phyloP scores from a whole-genome alignment of 192 early-diverging fungal genomes.

The Coemansia sp. region DNA sequence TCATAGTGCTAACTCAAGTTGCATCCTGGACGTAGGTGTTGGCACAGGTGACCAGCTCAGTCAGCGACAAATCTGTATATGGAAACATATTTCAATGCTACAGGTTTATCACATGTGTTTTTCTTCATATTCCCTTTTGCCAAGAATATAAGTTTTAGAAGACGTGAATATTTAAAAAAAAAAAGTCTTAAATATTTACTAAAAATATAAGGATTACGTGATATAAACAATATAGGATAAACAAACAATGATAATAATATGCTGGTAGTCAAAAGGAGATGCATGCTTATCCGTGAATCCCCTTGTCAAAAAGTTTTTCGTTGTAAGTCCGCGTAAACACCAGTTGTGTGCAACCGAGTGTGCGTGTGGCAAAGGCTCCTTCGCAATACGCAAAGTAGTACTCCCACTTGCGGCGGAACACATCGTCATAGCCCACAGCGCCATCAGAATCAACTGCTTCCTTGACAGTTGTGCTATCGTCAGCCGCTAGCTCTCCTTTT shows the following conservation, averaged over 20 bases:
- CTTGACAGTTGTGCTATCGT: no score
- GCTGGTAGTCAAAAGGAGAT: not conserved
- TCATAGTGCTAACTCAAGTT: no score
- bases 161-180: no score
- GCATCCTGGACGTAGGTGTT: no score
- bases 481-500: not conserved
- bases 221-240: conserved; percentile 5
- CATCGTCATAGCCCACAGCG: conserved; percentile 47
- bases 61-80: no score
- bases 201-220: conserved; percentile 2
- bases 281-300: no score
- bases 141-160: no score
- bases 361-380: conserved; percentile 69
- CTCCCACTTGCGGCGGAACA: conserved; percentile 74
- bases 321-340: conserved; percentile 56
- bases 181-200: no score
- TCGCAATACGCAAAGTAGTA: conserved; percentile 84
- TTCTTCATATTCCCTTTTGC: no score
- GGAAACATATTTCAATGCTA: no score
- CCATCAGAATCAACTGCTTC: not conserved
- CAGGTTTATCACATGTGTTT: no score
- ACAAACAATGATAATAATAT: not conserved
- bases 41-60: no score
- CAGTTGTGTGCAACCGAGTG: conserved; percentile 62
- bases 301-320: conserved; percentile 24